Conservation (phyloP, 768 basidiomycete genomes). For the Boletus barrowsii region DNA sequence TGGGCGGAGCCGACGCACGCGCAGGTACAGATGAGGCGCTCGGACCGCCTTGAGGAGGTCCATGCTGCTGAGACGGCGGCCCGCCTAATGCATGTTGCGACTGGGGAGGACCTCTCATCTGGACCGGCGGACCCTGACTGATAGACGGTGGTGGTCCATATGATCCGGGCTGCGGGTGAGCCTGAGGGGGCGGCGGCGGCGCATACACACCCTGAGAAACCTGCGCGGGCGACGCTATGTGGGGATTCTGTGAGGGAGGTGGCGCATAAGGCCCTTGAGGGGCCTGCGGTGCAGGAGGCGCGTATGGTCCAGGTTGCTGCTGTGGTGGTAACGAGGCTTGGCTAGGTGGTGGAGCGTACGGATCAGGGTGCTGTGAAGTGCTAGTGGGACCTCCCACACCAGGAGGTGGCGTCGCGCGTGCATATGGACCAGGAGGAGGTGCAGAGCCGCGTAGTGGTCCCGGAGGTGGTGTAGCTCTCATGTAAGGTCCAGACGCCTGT, state of each 20-base stretch:
- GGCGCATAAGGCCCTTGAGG: slow-evolving; percentile 32
- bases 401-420: slow-evolving; percentile 43
- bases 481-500: slow-evolving; percentile 35
- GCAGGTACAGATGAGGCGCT: slow-evolving; percentile 22
- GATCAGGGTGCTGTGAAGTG: slow-evolving; percentile 29
- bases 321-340: slow-evolving; percentile 15
- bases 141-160: slow-evolving; percentile 29
- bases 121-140: slow-evolving; percentile 30
- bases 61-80: slow-evolving; percentile 26
- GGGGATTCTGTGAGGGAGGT: slow-evolving; percentile 23
- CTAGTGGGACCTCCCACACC: slow-evolving; percentile 23
- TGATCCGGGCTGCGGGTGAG: slow-evolving; percentile 16
- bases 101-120: slow-evolving; percentile 27
- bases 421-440: slow-evolving; percentile 35
- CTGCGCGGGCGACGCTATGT: slow-evolving; percentile 17
- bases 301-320: slow-evolving; percentile 26
- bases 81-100: slow-evolving; percentile 29
- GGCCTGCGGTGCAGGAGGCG: slow-evolving; percentile 20
- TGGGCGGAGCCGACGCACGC: slow-evolving; percentile 32
- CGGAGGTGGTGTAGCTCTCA: slow-evolving; percentile 43
- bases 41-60: slow-evolving; percentile 29
- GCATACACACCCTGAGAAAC: slow-evolving; percentile 27
- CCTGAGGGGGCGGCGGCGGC: slow-evolving; percentile 12
- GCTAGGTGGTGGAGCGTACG: slow-evolving; percentile 22
- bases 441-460: slow-evolving; percentile 28